Evolutionary conservation across 2,329 filamentous ascomycete genomes (phyloP), one percentile per base, ranked within the genome.

Genomic region (Ciborinia camelliae): DNA sequence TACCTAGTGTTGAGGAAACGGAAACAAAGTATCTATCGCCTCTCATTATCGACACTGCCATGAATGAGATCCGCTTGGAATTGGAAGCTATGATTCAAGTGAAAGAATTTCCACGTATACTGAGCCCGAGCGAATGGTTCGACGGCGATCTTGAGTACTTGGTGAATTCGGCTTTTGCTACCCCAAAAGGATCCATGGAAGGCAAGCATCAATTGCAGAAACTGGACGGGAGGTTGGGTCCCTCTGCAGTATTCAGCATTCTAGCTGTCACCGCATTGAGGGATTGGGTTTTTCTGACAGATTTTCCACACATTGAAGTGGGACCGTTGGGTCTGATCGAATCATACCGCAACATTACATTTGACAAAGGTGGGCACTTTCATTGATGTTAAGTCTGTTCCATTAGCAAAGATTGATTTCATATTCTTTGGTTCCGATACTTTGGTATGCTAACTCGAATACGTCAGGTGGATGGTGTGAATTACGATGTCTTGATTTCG

Each of bases 381-480:
- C 12, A 52, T 4, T 55, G 3, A 23, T 18, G 7, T 41, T 18
- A 10, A 10, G 3, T 41, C 15, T 9, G n/a, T 41, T 55, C 26
- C 0, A 15, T 28, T 14, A 12, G 4, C 14, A 28, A 4, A 51
- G 23, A 51, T 6, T 28, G 26, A 30, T 30, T 23, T 30, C n/a
- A 10, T 5, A 2, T 51, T 51, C n/a, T 30, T 32, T 51, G n/a
- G 32, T 18, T 28, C 4, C 28, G 14, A 9, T 55, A 14, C 26
- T 14, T 35, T 28, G 32, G 2, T 4, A 35, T n/a, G 26, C 20
- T 37, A 15, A 51, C 63, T n/a, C 0, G n/a, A 2, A 59, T 32
- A 7, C 15, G 10, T 8, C 30, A 69, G 67, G 57, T 55, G 67
- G 67, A 9, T 66, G 62, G 60, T n/a, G 37, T 18, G 54, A 60